Base-by-base conservation (phyloP, 306 rosid genomes). In the Cicer pinnatifidum region DNA sequence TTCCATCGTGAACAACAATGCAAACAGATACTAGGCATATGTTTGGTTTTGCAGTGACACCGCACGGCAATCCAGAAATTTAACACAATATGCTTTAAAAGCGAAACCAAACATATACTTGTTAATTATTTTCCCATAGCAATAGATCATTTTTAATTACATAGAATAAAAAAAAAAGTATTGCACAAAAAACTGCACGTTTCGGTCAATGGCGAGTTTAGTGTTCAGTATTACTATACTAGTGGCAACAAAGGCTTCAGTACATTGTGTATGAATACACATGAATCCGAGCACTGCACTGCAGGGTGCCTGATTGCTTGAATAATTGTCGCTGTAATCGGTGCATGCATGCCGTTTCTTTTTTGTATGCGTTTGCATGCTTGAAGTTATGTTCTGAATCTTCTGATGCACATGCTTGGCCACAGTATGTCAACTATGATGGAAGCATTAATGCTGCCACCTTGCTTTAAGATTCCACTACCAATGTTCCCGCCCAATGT, bases 381-480 rank as follows among this genome's bases (percentile, higher is more conserved):
- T 50, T 63, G 23, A 39, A 39, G 23, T 40, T 15, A 40, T 39
- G 38, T 6, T 37, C 50, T 53, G 52, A n/a, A 40, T 39, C 17
- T 6, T 37, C 50, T 53, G 52, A n/a, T 68, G 33, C 47, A 35
- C 50, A 12, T 44, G 13, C 59, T 7, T 60, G 54, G 45, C 54
- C 57, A 41, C 39, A 43, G 41, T 75, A 12, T 40, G 66, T 53
- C 47, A 10, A 44, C 75, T 44, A 12, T 57, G 51, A 9, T 20
- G 38, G 38, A 38, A 71, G 57, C 56, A 10, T 39, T 59, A 54
- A 60, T 64, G 48, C 46, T 33, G 20, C 46, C 38, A 20, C 19
- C 69, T 7, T 54, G 53, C 53, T 65, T 17, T 33, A 17, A 65
- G 69, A 54, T 56, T 44, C 82, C 73, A 71, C 51, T 56, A 12